A percentile compares a stretch with the other conserved stretches of the same genome.
Evolutionary conservation across 2,329 filamentous ascomycete genomes (phyloP).

Genomic region (Byssoonygena ceratinophila): DNA sequence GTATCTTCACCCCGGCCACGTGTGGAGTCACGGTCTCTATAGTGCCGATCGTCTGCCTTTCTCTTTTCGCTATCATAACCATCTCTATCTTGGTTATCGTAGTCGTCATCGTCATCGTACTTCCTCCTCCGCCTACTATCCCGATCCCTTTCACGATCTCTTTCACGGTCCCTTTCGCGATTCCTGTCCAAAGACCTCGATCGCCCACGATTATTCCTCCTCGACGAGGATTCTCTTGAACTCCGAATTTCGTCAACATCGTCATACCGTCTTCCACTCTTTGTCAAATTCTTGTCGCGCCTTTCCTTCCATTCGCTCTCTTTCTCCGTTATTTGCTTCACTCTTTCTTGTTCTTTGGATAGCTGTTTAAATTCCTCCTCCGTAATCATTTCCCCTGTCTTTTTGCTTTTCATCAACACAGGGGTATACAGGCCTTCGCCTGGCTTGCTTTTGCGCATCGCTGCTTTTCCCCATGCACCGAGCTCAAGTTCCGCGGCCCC

Average conservation of each 20-base stretch:
- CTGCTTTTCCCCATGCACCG: constrained; percentile 64
- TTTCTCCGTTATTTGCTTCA: constrained; percentile 32
- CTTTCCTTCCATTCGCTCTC: constrained; percentile 39
- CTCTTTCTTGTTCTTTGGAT: constrained; percentile 36
- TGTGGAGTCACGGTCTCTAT: constrained; percentile 23
- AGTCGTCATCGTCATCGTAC: constrained; percentile 34
- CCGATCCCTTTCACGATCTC: constrained; percentile 17
- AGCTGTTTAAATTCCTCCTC: constrained; percentile 52
- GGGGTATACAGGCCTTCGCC: constrained; percentile 49
- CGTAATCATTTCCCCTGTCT: constrained; percentile 52
- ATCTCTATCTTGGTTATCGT: constrained; percentile 16
- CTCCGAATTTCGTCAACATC: constrained; percentile 26
- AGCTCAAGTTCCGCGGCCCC: constrained; percentile 54
- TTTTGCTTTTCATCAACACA: constrained; percentile 50
- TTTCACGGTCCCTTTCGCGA: constrained; percentile 18
- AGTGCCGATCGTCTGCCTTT: constrained; percentile 27
- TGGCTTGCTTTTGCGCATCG: constrained; percentile 42
- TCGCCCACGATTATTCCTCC: constrained; percentile 30
- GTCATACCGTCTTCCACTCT: constrained; percentile 28
- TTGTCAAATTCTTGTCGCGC: constrained; percentile 36
- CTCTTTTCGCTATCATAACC: constrained; percentile 14
- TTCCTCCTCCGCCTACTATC: constrained; percentile 25
- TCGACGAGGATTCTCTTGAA: constrained; percentile 29
- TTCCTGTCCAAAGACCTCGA: constrained; percentile 26
- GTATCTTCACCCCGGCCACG: constrained; percentile 25